Base-by-base conservation (phyloP, 139 green algal genomes). In the Pleodorina starrii region DNA sequence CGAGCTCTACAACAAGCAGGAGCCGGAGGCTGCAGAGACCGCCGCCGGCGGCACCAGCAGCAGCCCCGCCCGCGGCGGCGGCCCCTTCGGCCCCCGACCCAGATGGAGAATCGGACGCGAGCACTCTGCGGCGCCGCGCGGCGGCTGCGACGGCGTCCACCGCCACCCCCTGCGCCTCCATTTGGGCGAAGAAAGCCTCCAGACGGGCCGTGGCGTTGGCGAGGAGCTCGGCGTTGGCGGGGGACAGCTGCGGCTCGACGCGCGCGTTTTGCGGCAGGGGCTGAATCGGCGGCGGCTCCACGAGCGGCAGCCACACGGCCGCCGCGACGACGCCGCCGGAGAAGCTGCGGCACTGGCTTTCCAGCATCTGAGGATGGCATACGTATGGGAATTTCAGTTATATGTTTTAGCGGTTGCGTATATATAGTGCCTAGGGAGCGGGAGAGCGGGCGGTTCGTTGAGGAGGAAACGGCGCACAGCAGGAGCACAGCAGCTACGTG, bases 1-100 rank as follows among this genome's bases (percentile, higher is more conserved):
- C 76, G 11, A 63, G 46, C 84, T 92, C 89, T 42, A 79, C 81
- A 46, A 92, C 60, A 51, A 92, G 76, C 84, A 92, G 36, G 23
- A 66, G 54, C 54, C 54, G 54, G 21, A 66, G 9, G 29, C 29
- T 66, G 54, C 54, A 66, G 54, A 25, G 21, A 25, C 21, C 54
- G 54, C 21, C 7, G 9, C 21, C 54, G 51, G 51, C 51, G 51
- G n/a, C n/a, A n/a, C n/a, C n/a, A n/a, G n/a, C n/a, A n/a, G n/a
- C n/a, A n/a, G n/a, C n/a, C n/a, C n/a, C n/a, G 51, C 14, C 51
- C 17, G 51, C 54, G 25, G 54, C 54, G 25, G 54, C 21, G 54
- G 54, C 21, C 54, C 7, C 29, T 66, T 66, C 9, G 7, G 29
- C 54, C 54, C 21, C 25, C 7, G 54, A 12, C 54, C 54, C 54